Conservation (phyloP, 495 filamentous ascomycete species). For the Neurospora sp. region DNA sequence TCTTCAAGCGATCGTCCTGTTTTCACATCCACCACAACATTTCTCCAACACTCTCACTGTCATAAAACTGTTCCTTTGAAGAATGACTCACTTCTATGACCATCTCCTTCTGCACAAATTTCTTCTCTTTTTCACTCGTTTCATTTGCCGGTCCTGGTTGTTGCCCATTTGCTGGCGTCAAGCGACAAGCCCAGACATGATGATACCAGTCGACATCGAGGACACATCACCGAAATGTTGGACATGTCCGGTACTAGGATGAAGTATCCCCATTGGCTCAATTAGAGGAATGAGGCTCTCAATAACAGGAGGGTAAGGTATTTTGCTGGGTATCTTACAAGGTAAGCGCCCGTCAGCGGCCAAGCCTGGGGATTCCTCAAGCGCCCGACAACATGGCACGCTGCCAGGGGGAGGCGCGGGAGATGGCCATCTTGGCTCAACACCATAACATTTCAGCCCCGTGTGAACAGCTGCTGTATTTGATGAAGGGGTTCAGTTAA, state of each 20-base stretch:
- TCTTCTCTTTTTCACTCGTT: neutral
- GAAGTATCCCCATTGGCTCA: neutral
- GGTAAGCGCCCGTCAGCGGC: no score
- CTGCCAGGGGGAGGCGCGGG: neutral
- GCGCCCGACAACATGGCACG: no score
- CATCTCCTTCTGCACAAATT: neutral
- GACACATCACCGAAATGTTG: neutral
- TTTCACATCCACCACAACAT: neutral
- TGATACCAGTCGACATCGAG: neutral
- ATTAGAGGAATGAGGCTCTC: no score
- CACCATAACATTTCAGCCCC: neutral
- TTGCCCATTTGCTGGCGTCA: neutral
- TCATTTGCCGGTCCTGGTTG: neutral
- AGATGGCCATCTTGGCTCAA: neutral
- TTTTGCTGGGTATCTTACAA: no score
- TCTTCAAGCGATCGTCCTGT: neutral
- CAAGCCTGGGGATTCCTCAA: no score
- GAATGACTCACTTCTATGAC: neutral
- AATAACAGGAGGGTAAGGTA: no score
- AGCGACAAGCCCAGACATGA: neutral
- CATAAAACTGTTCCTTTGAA: neutral
- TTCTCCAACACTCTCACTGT: neutral
- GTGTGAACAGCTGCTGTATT: neutral
- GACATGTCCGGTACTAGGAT: neutral
- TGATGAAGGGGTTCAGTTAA: neutral